These are phyloP conservation scores for Citrus australasica DNA, from an alignment of 345 rosid genomes.

Conservation along the genomic window DNA sequence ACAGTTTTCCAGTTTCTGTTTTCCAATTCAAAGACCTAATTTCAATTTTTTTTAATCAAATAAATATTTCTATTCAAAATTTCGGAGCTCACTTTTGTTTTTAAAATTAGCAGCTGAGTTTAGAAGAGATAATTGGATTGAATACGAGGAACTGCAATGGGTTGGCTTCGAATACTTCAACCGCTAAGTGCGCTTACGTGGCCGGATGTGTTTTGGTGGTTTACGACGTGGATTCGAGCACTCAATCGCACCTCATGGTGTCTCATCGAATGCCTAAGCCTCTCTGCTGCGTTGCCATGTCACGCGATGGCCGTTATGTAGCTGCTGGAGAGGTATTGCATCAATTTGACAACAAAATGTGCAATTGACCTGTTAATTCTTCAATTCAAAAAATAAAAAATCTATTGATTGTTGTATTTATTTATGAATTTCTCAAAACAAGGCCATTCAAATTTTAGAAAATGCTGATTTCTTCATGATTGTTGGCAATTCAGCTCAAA, in stretches of 20 bases:
- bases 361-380: neutral
- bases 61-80: neutral
- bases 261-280: conserved; percentile 66
- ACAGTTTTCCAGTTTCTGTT: no score
- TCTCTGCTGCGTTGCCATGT: conserved; percentile 58
- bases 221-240: conserved; percentile 44
- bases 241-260: conserved; percentile 61
- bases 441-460: no score
- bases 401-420: no score
- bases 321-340: conserved; percentile 73
- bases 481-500: neutral
- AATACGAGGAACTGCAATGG: conserved; percentile 65
- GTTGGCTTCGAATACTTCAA: conserved; percentile 46
- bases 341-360: neutral
- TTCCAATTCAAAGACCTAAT: neutral
- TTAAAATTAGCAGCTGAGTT: conserved; percentile 37
- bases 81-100: neutral
- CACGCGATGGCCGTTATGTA: conserved; percentile 56
- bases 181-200: conserved; percentile 49
- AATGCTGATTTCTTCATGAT: neutral
- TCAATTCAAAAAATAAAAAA: no score
- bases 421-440: no score
- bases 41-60: neutral
- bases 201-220: conserved; percentile 83
- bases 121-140: conserved; percentile 67